Base-by-base conservation (phyloP, 2,329 filamentous ascomycete genomes). In the Ophiostoma perfectum region DNA sequence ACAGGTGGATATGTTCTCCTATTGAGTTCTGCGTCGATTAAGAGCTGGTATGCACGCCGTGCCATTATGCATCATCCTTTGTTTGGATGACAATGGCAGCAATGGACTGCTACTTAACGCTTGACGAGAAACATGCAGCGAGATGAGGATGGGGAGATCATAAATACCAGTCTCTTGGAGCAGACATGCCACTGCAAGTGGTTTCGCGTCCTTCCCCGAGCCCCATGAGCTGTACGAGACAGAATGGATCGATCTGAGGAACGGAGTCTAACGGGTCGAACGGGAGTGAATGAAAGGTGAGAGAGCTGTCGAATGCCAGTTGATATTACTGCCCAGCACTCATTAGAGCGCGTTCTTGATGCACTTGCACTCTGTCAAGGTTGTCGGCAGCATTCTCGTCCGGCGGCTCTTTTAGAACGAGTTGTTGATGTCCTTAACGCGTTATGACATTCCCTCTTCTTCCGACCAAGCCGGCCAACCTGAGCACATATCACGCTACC, bases 381-480 rank as follows among this genome's bases (percentile, higher is more conserved):
- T 55, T 55, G 49, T 11, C 4, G 12, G 49, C 55, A 38, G 55
- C 55, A 60, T 60, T 60, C 55, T 60, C 55, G 55, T 39, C 27
- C 49, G 12, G 49, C 18, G 27, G 11, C 6, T 60, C 55, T 18
- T 44, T 16, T 38, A 60, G 6, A 38, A 38, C 38, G 27, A 14
- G 27, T 38, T 58, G 52, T 58, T 58, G 52, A 36, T 38, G 38
- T 58, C 11, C n/a, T 52, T 27, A 27, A 58, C 52, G 52, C 52
- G 52, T 58, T 14, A 18, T 38, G 36, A 12, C 55, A 60, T 60
- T 60, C 55, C 55, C 55, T n/a, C 5, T 12, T 5, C 55, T 18
- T 55, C 52, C 55, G 55, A 60, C 27, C 3, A 60, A 38, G 55
- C 55, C 55, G 55, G 27, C 38, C 7, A 36, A 14, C n/a, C 18